Evolutionary conservation across 805 yeast genomes (phyloP), one percentile per base, ranked within the genome.

Genomic region (Zygosaccharomyces bailii): DNA sequence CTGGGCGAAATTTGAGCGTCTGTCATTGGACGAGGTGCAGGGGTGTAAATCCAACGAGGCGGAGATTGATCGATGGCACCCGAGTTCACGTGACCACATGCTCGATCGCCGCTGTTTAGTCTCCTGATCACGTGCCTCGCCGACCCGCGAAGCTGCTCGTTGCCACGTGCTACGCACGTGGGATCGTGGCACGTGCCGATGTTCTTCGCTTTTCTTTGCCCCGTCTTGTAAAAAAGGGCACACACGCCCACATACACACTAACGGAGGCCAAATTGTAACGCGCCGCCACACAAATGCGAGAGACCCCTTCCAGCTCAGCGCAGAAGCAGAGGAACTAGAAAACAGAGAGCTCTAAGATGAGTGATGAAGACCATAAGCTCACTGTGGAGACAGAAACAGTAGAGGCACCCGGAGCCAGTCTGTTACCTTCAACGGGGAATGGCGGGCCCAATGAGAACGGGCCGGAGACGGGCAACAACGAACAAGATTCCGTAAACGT

Each of bases 321-420:
- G 11, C 30, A 35, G 27, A 29, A 17, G 27, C n/a, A 34, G 14
- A 35, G 14, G 37, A 34, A 34, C 20, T 10, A 14, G 16, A 33
- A 19, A 13, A 33, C n/a, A 6, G 21, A 21, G 19, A 33, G 7
- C 36, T 11, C 21, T 10, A 35, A 35, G 49, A 53, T 49, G 54
- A 48, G 47, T 18, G 59, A 55, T 34, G 63, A 57, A 43, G 53
- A 57, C 18, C 63, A 65, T 39, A 59, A 66, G 17, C 71, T 77
- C 71, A 75, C 76, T 21, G 85, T 80, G 23, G 85, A 79, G 52
- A 77, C 82, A 0, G 85, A 80, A 54, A 78, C 82, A 0, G 82
- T 80, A 13, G 74, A 79, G 31, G 73, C 81, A 1, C 61, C 71
- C 2, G 51, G 45, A 2, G 45, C 47, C 20, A 38, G 51, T 13